Base-by-base conservation (phyloP, 805 yeast species). In the Starmerella geochares region DNA sequence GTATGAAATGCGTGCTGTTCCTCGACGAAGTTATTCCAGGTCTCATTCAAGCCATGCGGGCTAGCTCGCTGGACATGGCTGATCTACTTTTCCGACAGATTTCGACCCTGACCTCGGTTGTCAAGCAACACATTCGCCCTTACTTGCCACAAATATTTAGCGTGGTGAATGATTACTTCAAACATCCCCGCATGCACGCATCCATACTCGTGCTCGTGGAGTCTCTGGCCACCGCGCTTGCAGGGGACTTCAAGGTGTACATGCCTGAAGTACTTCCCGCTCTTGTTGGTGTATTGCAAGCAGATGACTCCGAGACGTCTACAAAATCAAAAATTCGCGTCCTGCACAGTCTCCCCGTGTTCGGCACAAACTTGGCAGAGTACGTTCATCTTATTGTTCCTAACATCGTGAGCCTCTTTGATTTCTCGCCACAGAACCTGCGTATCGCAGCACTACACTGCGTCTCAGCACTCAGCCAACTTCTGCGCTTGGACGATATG, bases 11-110 rank as follows among this genome's bases (percentile, higher is more conserved):
- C 65, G 92, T 88, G 14, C 79, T 88, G n/a, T 90, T 86, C 63
- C 67, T 94, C 49, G 83, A 83, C 25, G 86, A 86, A 51, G 85
- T 90, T 11, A 80, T 92, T 27, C 95, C 95, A 1, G 95, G 94
- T 0, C 79, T 92, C 54, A 72, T 86, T 27, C 75, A 74, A 31
- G 96, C 90, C 6, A 86, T 92, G 86, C 81, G 80, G 48, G 72
- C 80, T 1, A 63, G 69, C 51, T 83, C 88, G 2, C 79, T 80
- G 1, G 76, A 84, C 0, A 78, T 86, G 78, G 70, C 86, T 16
- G 95, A 86, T 58, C 83, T 88, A 50, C 84, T 88, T 60, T 87
- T 92, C 67, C 86, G 87, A 61, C 96, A 90, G 60, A 69, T 92
- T 51, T 81, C 92, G 11, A 81, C 81, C 1, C 70, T 92, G 54